A percentile compares a stretch with the other conserved stretches of the same genome.
Evolutionary conservation across 2,329 filamentous ascomycete genomes (phyloP).

Genomic region (Sporothrix protearum): DNA sequence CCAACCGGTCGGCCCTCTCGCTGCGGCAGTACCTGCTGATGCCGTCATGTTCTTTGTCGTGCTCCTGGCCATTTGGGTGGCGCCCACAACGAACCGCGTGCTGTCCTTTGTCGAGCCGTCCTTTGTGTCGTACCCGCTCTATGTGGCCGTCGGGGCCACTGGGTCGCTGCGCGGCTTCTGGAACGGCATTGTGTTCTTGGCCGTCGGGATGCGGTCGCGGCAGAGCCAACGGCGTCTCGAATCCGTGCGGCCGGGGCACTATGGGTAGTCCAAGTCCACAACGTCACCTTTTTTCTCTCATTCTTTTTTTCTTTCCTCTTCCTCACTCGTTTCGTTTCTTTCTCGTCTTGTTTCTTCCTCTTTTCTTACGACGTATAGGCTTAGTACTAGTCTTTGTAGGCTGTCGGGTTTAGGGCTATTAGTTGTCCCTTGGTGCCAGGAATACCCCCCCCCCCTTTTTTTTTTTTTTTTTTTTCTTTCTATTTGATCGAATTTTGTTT

Average conservation of each 20-base stretch:
- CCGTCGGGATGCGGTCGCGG: slow-evolving; percentile 37
- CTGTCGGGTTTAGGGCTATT: not conserved
- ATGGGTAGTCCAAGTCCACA: not conserved
- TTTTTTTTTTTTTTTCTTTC: too few relatives aligned
- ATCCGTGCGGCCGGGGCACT: not conserved
- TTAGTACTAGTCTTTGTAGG: not conserved
- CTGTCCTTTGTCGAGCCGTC: slow-evolving; percentile 34
- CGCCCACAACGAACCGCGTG: slow-evolving; percentile 38
- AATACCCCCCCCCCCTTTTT: too few relatives aligned
- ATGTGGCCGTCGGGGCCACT: slow-evolving; percentile 36
- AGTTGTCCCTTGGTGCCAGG: not conserved
- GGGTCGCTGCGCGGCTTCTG: slow-evolving; percentile 39
- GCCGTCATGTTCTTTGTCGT: slow-evolving; percentile 39
- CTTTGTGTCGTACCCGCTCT: slow-evolving; percentile 33
- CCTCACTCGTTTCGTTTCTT: not conserved
- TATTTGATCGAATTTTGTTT: not conserved
- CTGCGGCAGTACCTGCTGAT: slow-evolving; percentile 40
- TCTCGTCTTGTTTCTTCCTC: not conserved
- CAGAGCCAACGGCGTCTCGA: slow-evolving; percentile 22
- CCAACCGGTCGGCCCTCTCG: slow-evolving; percentile 34
- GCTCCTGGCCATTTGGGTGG: slow-evolving; percentile 37
- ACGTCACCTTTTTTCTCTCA: not conserved
- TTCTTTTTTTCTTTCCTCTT: not conserved
- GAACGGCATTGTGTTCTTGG: slow-evolving; percentile 40
- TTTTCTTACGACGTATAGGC: not conserved